Percentiles rank a stretch among this genome's conserved stretches.
Evolutionary conservation across 495 filamentous ascomycete genomes (phyloP).

Genomic region (Pseudotulostoma volvatum): DNA sequence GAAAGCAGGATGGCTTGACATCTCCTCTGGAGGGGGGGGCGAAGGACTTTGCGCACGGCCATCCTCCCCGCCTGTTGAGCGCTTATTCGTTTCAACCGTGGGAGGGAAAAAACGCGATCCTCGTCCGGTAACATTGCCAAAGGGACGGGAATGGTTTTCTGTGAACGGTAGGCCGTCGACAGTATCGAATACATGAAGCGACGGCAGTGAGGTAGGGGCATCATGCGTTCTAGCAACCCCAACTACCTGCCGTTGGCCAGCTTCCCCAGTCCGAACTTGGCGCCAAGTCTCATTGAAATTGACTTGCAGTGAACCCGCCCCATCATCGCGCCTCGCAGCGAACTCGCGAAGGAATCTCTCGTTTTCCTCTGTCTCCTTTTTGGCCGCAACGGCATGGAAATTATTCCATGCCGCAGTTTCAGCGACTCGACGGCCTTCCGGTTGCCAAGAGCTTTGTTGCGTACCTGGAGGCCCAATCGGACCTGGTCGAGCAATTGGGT

Average conservation of each 20-base stretch:
- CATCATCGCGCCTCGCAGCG: slow-evolving; percentile 22
- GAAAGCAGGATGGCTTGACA: slow-evolving; percentile 53
- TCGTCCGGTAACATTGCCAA: slow-evolving; percentile 25
- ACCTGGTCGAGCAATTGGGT: slow-evolving; percentile 26
- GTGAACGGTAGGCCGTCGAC: slow-evolving; percentile 22
- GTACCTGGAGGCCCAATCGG: slow-evolving; percentile 36
- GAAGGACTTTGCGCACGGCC: slow-evolving; percentile 31
- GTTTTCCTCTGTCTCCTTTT: slow-evolving; percentile 27
- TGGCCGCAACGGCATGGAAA: slow-evolving; percentile 24
- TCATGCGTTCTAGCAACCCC: slow-evolving; percentile 17
- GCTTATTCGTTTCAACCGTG: slow-evolving; percentile 24
- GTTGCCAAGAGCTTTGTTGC: slow-evolving; percentile 23
- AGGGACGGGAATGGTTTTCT: slow-evolving; percentile 20
- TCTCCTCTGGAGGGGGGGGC: slow-evolving; percentile 55
- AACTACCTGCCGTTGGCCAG: slow-evolving; percentile 24
- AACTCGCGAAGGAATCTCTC: slow-evolving; percentile 23
- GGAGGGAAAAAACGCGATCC: slow-evolving; percentile 60
- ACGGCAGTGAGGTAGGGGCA: slow-evolving; percentile 13
- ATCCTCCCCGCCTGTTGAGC: slow-evolving; percentile 16
- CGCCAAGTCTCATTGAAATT: slow-evolving; percentile 50
- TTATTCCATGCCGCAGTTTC: slow-evolving; percentile 33
- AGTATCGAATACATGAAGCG: slow-evolving; percentile 22
- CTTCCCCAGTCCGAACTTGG: slow-evolving; percentile 34
- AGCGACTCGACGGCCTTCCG: slow-evolving; percentile 15
- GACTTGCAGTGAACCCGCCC: slow-evolving; percentile 23